phyloP scores from a whole-genome alignment of 768 basidiomycete genomes.

The Macrolepiota albuminosa region DNA sequence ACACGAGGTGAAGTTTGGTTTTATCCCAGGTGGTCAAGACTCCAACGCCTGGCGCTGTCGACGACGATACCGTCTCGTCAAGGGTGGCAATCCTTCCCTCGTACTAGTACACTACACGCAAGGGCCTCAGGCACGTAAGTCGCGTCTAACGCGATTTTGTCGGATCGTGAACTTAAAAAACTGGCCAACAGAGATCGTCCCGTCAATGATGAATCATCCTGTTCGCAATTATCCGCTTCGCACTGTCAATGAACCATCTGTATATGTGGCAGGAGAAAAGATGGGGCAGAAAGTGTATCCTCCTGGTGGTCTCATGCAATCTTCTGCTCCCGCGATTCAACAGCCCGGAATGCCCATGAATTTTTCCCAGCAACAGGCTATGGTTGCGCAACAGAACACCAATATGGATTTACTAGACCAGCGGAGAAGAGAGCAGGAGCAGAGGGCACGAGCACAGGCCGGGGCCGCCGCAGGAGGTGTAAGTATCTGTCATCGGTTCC shows the following conservation, averaged over 20 bases:
- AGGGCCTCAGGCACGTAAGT: constrained; percentile 53
- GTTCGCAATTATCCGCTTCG: constrained; percentile 71
- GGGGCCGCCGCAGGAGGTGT: constrained; percentile 34
- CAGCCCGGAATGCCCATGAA: constrained; percentile 29
- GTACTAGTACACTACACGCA: constrained; percentile 74
- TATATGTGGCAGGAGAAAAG: constrained; percentile 72
- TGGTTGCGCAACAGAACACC: constrained; percentile 69
- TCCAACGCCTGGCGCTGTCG: constrained; percentile 61
- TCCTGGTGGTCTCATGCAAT: constrained; percentile 21
- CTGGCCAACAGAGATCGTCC: constrained; percentile 47
- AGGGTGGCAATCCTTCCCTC: constrained; percentile 71
- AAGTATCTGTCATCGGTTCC: constrained; percentile 15
- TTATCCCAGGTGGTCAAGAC: constrained; percentile 64
- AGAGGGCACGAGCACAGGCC: constrained; percentile 41
- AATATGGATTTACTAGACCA: constrained; percentile 73
- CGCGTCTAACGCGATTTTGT: background rate
- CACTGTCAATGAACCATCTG: constrained; percentile 55
- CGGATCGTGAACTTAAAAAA: constrained; percentile 10
- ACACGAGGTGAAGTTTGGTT: constrained; percentile 68
- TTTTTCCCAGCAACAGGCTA: constrained; percentile 50
- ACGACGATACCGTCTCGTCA: constrained; percentile 65
- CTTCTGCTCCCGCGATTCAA: constrained; percentile 23
- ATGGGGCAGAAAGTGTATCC: constrained; percentile 62
- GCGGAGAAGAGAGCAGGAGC: constrained; percentile 56
- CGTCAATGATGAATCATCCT: constrained; percentile 53